A percentile compares a stretch with the other conserved stretches of the same genome.
Conservation (phyloP, 2,329 filamentous ascomycete species). For the Colletotrichum caudatum region DNA sequence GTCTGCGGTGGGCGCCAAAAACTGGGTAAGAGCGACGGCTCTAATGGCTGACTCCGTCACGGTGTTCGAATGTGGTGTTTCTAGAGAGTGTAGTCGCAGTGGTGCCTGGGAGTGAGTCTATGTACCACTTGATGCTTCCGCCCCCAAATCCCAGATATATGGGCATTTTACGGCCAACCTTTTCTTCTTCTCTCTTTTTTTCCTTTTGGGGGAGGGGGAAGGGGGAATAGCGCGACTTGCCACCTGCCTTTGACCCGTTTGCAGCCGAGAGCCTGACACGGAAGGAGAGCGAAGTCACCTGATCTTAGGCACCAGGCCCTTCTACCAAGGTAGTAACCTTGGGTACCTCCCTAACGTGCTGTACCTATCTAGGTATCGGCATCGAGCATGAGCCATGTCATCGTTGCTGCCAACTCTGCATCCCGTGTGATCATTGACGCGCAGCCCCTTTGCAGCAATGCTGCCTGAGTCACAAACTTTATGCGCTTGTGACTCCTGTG, state of each 20-base stretch:
- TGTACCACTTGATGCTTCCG: not conserved
- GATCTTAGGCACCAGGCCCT: conserved; percentile 51
- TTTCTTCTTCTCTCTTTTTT: not conserved
- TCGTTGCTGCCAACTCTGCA: conserved; percentile 1
- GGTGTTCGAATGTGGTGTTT: not conserved
- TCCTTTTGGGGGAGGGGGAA: not conserved
- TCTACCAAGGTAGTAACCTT: no score
- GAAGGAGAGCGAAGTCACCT: conserved; percentile 53
- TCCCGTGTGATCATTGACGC: conserved; percentile 1
- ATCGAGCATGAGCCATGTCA: not conserved
- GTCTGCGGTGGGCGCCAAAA: not conserved
- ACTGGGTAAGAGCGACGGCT: conserved; percentile 1
- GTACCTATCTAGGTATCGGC: no score
- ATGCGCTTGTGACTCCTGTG: not conserved
- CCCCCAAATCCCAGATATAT: not conserved
- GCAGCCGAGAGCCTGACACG: conserved; percentile 46
- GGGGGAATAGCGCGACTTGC: conserved; percentile 44
- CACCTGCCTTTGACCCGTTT: conserved; percentile 39
- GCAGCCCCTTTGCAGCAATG: no score
- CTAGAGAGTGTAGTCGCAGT: not conserved
- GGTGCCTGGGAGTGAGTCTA: not conserved
- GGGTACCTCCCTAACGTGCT: not conserved
- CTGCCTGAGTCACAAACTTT: conserved; percentile 2
- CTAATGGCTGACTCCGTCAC: not conserved
- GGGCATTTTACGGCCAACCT: no score